These are phyloP conservation scores for Erysiphe pulchra DNA, from an alignment of 2,329 filamentous ascomycete species.

Conservation along the genomic window DNA sequence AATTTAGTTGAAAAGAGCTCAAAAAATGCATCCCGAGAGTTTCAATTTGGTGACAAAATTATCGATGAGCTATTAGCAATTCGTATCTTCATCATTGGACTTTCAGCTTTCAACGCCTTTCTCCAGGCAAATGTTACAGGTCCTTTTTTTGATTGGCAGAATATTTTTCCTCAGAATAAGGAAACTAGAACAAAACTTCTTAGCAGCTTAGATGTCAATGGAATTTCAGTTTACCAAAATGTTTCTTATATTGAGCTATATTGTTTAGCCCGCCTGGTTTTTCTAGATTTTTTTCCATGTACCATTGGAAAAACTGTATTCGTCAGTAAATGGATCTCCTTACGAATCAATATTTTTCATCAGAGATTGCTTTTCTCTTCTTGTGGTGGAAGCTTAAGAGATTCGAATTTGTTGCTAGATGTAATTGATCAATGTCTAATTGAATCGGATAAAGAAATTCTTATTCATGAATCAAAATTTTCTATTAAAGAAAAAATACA, in stretches of 20 bases:
- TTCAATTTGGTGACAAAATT: slow-evolving; percentile 3
- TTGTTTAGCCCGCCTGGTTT: slow-evolving; percentile 35
- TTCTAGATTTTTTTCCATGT: slow-evolving; percentile 15
- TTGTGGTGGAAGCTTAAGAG: slow-evolving; percentile 17
- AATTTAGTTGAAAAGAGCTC: slow-evolving; percentile 6
- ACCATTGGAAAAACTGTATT: slow-evolving; percentile 5
- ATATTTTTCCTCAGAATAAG: slow-evolving; percentile 14
- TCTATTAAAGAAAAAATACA: slow-evolving; percentile 28
- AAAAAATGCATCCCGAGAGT: slow-evolving; percentile 3
- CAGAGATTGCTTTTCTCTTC: slow-evolving; percentile 29
- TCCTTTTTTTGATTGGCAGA: slow-evolving; percentile 37
- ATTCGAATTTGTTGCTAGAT: slow-evolving; percentile 33
- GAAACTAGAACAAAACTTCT: slow-evolving; percentile 29
- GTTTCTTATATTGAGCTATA: slow-evolving; percentile 70
- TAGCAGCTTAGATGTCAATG: slow-evolving; percentile 50
- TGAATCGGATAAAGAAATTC: slow-evolving; percentile 19
- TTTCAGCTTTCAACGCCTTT: slow-evolving; percentile 52
- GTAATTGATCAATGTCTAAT: slow-evolving; percentile 32
- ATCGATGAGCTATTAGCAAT: slow-evolving; percentile 2
- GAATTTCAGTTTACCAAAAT: slow-evolving; percentile 62
- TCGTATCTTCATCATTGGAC: slow-evolving; percentile 20
- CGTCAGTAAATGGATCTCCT: slow-evolving; percentile 19
- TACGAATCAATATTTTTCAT: slow-evolving; percentile 51
- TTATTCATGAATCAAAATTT: slow-evolving; percentile 16
- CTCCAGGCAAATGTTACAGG: slow-evolving; percentile 74